These are phyloP conservation scores for Kwoniella europaea DNA, from an alignment of 768 basidiomycete genomes.

Conservation along the genomic window DNA sequence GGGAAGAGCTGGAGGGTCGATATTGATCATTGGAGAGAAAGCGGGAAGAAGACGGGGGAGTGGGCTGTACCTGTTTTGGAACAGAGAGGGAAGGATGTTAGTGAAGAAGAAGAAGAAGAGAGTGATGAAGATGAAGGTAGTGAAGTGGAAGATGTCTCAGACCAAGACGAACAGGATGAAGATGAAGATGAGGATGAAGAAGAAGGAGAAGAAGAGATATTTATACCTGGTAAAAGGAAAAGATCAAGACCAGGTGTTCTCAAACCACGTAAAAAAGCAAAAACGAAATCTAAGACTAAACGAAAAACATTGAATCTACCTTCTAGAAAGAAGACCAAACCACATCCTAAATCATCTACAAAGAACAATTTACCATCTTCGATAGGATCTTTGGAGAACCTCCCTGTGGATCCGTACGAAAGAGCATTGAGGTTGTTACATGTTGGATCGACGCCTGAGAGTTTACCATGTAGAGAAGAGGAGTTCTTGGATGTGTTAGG, in stretches of 20 bases:
- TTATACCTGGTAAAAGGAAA: conserved; percentile 8
- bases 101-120: conserved; percentile 22
- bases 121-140: conserved; percentile 22
- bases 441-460: conserved; percentile 88
- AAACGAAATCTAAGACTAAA: conserved; percentile 13
- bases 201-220: conserved; percentile 32
- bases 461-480: conserved; percentile 83
- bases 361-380: conserved; percentile 51
- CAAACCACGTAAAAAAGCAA: background rate
- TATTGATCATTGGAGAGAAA: conserved; percentile 46
- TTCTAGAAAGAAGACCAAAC: conserved; percentile 32
- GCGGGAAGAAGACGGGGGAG: conserved; percentile 35
- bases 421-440: conserved; percentile 89
- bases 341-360: conserved; percentile 40
- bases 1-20: conserved; percentile 45
- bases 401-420: conserved; percentile 79
- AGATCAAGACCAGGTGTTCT: background rate
- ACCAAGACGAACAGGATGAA: conserved; percentile 30
- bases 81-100: conserved; percentile 14
- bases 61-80: conserved; percentile 30
- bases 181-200: conserved; percentile 42
- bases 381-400: conserved; percentile 59
- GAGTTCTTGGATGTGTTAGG: conserved; percentile 78
- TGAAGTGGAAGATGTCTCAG: conserved; percentile 25
- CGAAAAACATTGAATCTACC: conserved; percentile 9